Percentiles rank a stretch among this genome's conserved stretches.
phyloP scores from a whole-genome alignment of 768 basidiomycete species.

The Lactifluus piperatus region DNA sequence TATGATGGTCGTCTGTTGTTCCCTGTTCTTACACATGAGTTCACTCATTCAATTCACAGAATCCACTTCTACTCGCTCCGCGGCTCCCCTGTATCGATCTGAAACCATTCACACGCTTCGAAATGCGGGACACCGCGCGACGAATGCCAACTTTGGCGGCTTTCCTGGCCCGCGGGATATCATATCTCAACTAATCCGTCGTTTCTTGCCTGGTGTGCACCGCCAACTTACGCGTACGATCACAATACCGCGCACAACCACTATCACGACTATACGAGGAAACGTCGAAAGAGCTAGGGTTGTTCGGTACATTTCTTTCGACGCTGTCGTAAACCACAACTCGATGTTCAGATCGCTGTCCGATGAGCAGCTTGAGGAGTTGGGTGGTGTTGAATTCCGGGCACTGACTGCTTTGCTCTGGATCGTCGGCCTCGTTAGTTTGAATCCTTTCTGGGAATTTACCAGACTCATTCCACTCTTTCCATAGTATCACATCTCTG shows the following conservation, averaged over 20 bases:
- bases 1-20: conserved; percentile 8
- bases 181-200: conserved; percentile 38
- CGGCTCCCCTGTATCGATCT: conserved; percentile 14
- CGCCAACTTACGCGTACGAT: conserved; percentile 55
- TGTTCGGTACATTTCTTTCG: conserved; percentile 80
- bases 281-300: conserved; percentile 35
- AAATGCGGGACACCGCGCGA: conserved; percentile 23
- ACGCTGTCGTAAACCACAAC: conserved; percentile 78
- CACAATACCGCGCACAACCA: conserved; percentile 66
- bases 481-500: conserved; percentile 64
- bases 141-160: conserved; percentile 52
- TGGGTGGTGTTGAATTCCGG: conserved; percentile 91
- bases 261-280: conserved; percentile 41
- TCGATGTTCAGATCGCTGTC: conserved; percentile 62
- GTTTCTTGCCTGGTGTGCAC: conserved; percentile 55
- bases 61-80: conserved; percentile 13
- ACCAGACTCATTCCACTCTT: not conserved
- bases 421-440: conserved; percentile 65
- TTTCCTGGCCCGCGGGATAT: conserved; percentile 65
- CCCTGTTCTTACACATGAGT: not conserved
- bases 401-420: conserved; percentile 74
- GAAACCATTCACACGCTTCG: conserved; percentile 19
- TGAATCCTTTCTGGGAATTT: not conserved
- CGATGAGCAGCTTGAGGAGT: conserved; percentile 77
- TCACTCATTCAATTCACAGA: not conserved